Evolutionary conservation across 164 flowering plant species (phyloP), one percentile per base, ranked within the genome.

Genomic region (Akebia trifoliata): DNA sequence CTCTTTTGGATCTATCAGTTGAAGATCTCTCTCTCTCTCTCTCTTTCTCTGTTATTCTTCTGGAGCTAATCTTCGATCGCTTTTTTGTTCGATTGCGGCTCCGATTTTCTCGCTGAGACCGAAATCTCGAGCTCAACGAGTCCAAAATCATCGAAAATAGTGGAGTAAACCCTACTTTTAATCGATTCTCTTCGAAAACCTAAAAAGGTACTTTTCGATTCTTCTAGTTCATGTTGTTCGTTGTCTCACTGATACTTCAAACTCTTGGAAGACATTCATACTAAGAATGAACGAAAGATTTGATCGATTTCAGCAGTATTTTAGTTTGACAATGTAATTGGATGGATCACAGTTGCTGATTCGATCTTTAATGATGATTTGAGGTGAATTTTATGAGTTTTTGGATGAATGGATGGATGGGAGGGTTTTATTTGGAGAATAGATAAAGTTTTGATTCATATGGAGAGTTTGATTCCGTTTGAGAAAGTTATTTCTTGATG

Each of bases 401-500:
- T 42, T 56, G 54, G 43, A 39, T 39, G 56, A 26, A 20, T 30
- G 54, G 56, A 55, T 69, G 70, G 50, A 67, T 71, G 77, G 73
- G 45, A 60, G 67, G 68, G 54, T 64, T 61, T 62, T 58, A 54
- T 54, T 62, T 54, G 56, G 77, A 66, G 69, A 66, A 72, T 64
- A 70, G 76, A 30, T 63, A 76, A 61, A n/a, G 36, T 47, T 17
- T 10, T 45, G 52, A 42, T 65, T 50, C 37, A 26, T 26, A 21
- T 40, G 26, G 54, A 45, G 70, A 66, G 55, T 56, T 38, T 56
- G 55, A 47, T 48, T 59, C 55, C 53, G 40, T 32, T 39, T n/a
- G n/a, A n/a, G n/a, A 37, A 39, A 35, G 39, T 67, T 28, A 57
- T 24, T 47, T 61, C 62, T 46, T 61, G 60, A 74, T 78, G 78